A percentile compares a stretch with the other conserved stretches of the same genome.
Evolutionary conservation across 1,139 yeast genomes (phyloP).

Genomic region (Spathaspora sp.): DNA sequence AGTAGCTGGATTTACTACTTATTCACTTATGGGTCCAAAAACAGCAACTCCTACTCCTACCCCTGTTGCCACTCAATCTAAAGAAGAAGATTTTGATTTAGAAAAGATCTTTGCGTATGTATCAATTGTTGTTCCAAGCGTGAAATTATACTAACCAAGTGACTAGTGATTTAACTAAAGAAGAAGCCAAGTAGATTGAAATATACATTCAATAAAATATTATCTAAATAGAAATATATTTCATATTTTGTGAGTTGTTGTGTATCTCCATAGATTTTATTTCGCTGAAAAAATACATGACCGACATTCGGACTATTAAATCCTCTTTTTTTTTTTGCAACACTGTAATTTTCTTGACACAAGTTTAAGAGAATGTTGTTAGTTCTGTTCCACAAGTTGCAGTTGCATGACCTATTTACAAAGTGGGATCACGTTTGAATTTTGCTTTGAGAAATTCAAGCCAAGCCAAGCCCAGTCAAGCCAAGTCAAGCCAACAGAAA

Average conservation of each 20-base stretch:
- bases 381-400: too few species aligned
- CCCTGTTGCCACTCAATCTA: slow-evolving; percentile 30
- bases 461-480: too few species aligned
- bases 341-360: too few species aligned
- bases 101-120: slow-evolving; percentile 61
- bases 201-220: not conserved
- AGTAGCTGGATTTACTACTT: slow-evolving; percentile 41
- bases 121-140: slow-evolving; percentile 6
- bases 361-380: too few species aligned
- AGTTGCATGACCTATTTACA: too few species aligned
- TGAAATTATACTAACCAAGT: slow-evolving; percentile 27
- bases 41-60: slow-evolving; percentile 30
- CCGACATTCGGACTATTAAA: not conserved
- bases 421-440: too few species aligned
- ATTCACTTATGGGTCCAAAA: slow-evolving; percentile 13
- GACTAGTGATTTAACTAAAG: slow-evolving; percentile 42
- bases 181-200: slow-evolving; percentile 32
- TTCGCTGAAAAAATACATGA: not conserved
- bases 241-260: not conserved
- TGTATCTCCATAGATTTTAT: not conserved
- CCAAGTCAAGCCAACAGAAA: too few species aligned
- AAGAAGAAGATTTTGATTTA: slow-evolving; percentile 59
- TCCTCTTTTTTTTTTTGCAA: too few species aligned
- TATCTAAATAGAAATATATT: not conserved
- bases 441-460: too few species aligned